Percentiles rank a stretch among this genome's conserved stretches.
phyloP scores from a whole-genome alignment of 164 flowering plant genomes.

The Magnolia sinica region DNA sequence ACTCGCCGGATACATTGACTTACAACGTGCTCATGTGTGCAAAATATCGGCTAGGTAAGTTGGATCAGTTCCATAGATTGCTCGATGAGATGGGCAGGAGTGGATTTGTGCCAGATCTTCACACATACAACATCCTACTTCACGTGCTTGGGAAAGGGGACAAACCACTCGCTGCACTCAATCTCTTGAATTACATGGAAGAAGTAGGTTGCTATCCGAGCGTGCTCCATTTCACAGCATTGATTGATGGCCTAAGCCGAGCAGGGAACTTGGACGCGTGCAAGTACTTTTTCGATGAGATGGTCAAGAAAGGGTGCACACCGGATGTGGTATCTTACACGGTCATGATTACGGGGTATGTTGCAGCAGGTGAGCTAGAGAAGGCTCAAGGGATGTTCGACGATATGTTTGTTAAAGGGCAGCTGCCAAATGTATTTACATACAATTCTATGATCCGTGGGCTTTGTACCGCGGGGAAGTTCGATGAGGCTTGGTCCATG shows the following conservation, averaged over 20 bases:
- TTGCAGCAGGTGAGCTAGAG: constrained; percentile 61
- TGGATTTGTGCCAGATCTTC: constrained; percentile 71
- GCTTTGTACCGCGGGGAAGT: constrained; percentile 66
- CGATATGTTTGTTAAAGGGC: constrained; percentile 68
- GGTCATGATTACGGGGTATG: constrained; percentile 75
- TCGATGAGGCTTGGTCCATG: constrained; percentile 64
- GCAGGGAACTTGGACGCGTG: constrained; percentile 86
- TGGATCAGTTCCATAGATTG: constrained; percentile 56
- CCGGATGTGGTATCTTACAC: constrained; percentile 93
- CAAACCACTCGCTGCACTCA: constrained; percentile 67
- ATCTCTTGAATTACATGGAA: constrained; percentile 76
- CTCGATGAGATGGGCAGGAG: constrained; percentile 66
- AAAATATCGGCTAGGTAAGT: constrained; percentile 67
- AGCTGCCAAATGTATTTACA: constrained; percentile 81
- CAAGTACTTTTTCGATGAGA: constrained; percentile 68
- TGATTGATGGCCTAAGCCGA: constrained; percentile 87
- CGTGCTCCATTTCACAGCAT: constrained; percentile 80
- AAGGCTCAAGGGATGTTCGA: constrained; percentile 61
- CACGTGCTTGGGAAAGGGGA: constrained; percentile 72
- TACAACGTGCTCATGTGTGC: constrained; percentile 69
- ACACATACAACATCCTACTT: constrained; percentile 79
- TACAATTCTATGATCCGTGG: constrained; percentile 95
- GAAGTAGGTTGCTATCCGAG: constrained; percentile 61
- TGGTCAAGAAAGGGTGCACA: constrained; percentile 54
- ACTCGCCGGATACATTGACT: constrained; percentile 65